Percentiles rank a stretch among this genome's conserved stretches.
Conservation (phyloP, 345 rosid species). For the Euphorbia peplus region DNA sequence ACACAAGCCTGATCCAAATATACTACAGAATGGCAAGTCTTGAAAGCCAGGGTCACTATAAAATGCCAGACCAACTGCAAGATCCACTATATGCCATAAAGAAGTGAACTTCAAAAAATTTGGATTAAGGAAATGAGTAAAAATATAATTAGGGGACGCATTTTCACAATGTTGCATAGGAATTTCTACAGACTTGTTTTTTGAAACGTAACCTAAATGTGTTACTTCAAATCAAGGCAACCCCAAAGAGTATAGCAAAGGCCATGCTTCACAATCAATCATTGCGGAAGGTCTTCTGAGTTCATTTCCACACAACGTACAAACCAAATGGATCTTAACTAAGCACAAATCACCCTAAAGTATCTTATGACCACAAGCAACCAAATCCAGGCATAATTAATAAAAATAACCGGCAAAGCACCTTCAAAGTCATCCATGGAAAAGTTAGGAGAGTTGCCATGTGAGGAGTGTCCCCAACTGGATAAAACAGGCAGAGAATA, state of each 20-base stretch:
- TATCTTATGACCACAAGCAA: neutral
- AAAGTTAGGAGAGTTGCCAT: slow-evolving; percentile 47
- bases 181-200: neutral
- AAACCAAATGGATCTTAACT: neutral
- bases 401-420: slow-evolving; percentile 14
- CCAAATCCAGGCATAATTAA: neutral
- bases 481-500: slow-evolving; percentile 43
- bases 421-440: slow-evolving; percentile 93
- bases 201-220: too few species aligned
- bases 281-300: neutral
- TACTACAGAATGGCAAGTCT: neutral
- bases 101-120: neutral
- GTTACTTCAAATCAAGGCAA: neutral
- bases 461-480: slow-evolving; percentile 41
- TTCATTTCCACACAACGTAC: neutral
- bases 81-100: neutral
- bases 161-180: neutral
- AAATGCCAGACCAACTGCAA: neutral
- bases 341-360: neutral
- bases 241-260: too few species aligned
- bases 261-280: neutral
- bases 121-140: neutral
- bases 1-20: neutral
- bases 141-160: neutral
- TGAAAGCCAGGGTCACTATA: neutral